Conservation (phyloP, 2,329 filamentous ascomycete species). For the Didymella lethalis region DNA sequence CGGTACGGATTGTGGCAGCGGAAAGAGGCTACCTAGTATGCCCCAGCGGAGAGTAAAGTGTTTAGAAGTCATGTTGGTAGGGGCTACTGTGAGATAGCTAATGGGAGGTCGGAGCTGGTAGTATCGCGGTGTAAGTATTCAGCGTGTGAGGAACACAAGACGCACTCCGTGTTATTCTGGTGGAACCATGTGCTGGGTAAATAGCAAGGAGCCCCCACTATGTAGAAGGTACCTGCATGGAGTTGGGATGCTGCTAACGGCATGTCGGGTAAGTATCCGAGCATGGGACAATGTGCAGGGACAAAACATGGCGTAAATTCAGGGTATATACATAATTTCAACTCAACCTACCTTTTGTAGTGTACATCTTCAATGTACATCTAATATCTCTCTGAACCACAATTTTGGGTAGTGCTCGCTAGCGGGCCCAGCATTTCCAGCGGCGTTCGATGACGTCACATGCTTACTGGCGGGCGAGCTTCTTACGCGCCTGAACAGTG, state of each 20-base stretch:
- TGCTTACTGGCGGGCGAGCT: constrained; percentile 52
- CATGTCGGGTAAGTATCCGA: constrained; percentile 20
- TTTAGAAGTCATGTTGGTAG: constrained; percentile 26
- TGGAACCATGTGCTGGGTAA: constrained; percentile 7
- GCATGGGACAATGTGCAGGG: neutral
- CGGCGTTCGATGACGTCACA: neutral
- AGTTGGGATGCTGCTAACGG: constrained; percentile 16
- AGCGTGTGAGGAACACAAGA: neutral
- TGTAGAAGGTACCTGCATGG: constrained; percentile 8
- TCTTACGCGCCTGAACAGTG: constrained; percentile 70
- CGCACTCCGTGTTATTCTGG: constrained; percentile 10
- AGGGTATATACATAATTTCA: constrained; percentile 58
- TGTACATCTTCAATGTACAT: constrained; percentile 47
- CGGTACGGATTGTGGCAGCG: neutral
- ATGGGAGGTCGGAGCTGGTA: neutral
- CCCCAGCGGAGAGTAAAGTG: constrained; percentile 38
- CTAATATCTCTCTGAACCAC: neutral
- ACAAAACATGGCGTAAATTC: constrained; percentile 57
- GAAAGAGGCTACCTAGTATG: constrained; percentile 30
- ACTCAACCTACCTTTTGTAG: constrained; percentile 14
- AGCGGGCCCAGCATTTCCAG: neutral
- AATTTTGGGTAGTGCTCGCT: neutral
- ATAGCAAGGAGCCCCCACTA: constrained; percentile 7
- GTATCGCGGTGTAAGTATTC: neutral
- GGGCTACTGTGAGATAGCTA: neutral